Conservation (phyloP, 345 rosid species). For the Xanthoceras sorbifolium region DNA sequence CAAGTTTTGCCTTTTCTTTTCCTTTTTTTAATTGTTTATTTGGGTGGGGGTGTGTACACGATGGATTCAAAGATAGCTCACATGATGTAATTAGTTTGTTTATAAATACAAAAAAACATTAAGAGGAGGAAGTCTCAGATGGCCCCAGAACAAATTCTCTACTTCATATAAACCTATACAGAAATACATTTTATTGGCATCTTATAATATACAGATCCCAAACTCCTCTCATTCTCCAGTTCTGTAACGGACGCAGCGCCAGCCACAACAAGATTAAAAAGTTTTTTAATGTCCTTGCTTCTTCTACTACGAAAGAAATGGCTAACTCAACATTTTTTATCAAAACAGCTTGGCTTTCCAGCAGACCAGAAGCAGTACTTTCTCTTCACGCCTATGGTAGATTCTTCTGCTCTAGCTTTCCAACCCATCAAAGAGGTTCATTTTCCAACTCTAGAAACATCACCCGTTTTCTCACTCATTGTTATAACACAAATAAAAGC, state of each 20-base stretch:
- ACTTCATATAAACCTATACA: background rate
- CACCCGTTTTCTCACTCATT: conserved; percentile 22
- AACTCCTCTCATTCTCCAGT: conserved; percentile 3
- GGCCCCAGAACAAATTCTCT: background rate
- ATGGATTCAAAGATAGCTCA: background rate
- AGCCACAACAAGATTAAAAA: conserved; percentile 14
- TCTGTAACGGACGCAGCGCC: conserved; percentile 24
- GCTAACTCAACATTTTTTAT: conserved; percentile 12
- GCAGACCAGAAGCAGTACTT: conserved; percentile 17
- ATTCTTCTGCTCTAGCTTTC: conserved; percentile 8
- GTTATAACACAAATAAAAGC: conserved; percentile 32
- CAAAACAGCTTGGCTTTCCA: conserved; percentile 24
- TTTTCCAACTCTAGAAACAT: background rate
- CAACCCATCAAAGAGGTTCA: conserved; percentile 7
- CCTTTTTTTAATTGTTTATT: too few relatives aligned
- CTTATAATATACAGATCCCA: background rate
- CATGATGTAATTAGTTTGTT: background rate
- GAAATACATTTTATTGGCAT: conserved; percentile 7
- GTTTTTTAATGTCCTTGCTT: conserved; percentile 11
- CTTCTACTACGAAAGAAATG: conserved; percentile 18
- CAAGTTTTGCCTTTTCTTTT: too few relatives aligned
- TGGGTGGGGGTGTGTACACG: background rate
- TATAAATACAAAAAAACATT: background rate
- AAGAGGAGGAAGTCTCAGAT: conserved; percentile 2
- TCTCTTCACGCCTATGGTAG: conserved; percentile 13